Evolutionary conservation across 257 asterid species (phyloP).

Genomic region (Penstemon barbatus): DNA sequence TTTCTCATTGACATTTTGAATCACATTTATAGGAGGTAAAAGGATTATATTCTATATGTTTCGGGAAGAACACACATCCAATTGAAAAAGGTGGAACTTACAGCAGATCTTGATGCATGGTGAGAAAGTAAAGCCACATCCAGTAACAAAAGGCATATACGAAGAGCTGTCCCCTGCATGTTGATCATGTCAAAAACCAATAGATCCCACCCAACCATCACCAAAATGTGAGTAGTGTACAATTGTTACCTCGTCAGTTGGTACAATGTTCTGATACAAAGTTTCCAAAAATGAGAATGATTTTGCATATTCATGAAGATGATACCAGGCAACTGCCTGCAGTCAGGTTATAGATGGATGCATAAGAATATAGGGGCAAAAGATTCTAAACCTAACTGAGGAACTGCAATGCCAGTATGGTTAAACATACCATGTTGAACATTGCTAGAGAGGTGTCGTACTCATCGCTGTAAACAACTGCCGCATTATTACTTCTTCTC

Average conservation of each 20-base stretch:
- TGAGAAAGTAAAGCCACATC: slow-evolving; percentile 70
- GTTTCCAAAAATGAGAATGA: slow-evolving; percentile 66
- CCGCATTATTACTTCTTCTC: slow-evolving; percentile 37
- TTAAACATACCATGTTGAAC: slow-evolving; percentile 67
- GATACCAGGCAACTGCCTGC: slow-evolving; percentile 87
- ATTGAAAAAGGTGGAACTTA: slow-evolving; percentile 40
- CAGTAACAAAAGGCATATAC: slow-evolving; percentile 74
- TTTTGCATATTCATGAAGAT: slow-evolving; percentile 70
- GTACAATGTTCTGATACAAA: slow-evolving; percentile 74
- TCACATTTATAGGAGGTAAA: background rate
- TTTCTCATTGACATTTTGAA: background rate
- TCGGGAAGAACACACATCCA: slow-evolving; percentile 5
- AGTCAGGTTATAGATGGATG: slow-evolving; percentile 31
- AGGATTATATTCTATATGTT: background rate
- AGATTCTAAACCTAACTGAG: background rate
- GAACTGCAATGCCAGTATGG: slow-evolving; percentile 25
- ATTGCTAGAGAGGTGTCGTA: slow-evolving; percentile 53
- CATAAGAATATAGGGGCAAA: slow-evolving; percentile 15
- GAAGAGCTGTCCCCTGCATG: slow-evolving; percentile 72
- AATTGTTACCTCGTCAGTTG: slow-evolving; percentile 66
- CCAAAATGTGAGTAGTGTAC: background rate
- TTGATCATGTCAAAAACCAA: slow-evolving; percentile 16
- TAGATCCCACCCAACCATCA: slow-evolving; percentile 1
- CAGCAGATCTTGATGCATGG: slow-evolving; percentile 63
- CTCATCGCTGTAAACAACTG: slow-evolving; percentile 47